These are phyloP conservation scores for Phytophthora cryptogea DNA, from an alignment of 352 stramenopile genomes.

Conservation along the genomic window DNA sequence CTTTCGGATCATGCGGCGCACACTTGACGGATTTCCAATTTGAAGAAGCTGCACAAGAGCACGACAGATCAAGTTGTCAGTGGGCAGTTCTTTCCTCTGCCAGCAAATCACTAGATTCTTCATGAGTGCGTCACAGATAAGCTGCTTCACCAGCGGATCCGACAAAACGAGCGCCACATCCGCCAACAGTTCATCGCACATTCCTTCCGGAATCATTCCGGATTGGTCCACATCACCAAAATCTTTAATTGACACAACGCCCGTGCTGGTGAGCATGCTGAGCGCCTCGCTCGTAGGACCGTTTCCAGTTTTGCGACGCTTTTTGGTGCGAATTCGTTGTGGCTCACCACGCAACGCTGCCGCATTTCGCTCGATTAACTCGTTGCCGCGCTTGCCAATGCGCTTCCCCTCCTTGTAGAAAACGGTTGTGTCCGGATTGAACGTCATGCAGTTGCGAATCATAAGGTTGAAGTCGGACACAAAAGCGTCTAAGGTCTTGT, in stretches of 20 bases:
- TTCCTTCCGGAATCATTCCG: constrained; percentile 81
- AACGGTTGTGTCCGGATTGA: constrained; percentile 85
- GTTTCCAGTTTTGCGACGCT: constrained; percentile 64
- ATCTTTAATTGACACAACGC: constrained; percentile 64
- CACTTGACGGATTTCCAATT: constrained; percentile 75
- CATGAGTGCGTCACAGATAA: constrained; percentile 78
- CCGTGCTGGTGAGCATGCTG: constrained; percentile 75
- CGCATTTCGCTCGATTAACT: constrained; percentile 78
- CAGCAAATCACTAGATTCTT: constrained; percentile 65
- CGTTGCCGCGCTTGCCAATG: constrained; percentile 77
- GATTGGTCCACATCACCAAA: constrained; percentile 77
- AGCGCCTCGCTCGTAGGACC: constrained; percentile 57
- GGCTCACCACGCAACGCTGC: constrained; percentile 67
- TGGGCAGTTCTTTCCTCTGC: constrained; percentile 74
- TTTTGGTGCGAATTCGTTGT: constrained; percentile 77
- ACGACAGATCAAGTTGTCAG: constrained; percentile 76
- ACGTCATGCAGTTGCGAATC: constrained; percentile 88
- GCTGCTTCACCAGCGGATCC: constrained; percentile 78
- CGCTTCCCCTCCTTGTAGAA: constrained; percentile 91
- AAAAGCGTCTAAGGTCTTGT: constrained; percentile 84
- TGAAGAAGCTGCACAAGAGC: constrained; percentile 86
- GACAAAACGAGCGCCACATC: constrained; percentile 80
- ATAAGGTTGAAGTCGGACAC: constrained; percentile 83
- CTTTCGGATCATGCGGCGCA: constrained; percentile 86
- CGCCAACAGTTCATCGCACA: constrained; percentile 77